Percentiles rank a stretch among this genome's conserved stretches.
Conservation (phyloP, 2,329 filamentous ascomycete species). For the Ascosphaera aggregata region DNA sequence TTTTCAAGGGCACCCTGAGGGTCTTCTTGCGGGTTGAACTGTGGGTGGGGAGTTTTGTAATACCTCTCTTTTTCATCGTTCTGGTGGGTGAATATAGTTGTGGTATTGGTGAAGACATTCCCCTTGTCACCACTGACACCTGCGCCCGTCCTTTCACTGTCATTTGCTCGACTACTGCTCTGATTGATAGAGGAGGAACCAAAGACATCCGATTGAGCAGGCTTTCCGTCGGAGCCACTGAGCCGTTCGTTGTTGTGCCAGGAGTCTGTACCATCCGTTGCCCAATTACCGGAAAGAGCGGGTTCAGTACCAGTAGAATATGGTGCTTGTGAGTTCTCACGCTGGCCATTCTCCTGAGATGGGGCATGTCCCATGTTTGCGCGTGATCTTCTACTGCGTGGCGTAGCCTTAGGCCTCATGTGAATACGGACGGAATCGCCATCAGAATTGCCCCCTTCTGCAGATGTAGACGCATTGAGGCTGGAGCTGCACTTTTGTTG, state of each 20-base stretch:
- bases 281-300: neutral
- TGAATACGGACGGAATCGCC: slow-evolving; percentile 9
- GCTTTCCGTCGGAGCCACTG: neutral
- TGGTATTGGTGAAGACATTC: too few relatives aligned
- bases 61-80: too few relatives aligned
- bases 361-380: slow-evolving; percentile 10
- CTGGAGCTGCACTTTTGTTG: too few relatives aligned
- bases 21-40: neutral
- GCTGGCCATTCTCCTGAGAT: too few relatives aligned
- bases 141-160: too few relatives aligned
- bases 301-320: too few relatives aligned
- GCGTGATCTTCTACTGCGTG: slow-evolving; percentile 15
- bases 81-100: too few relatives aligned
- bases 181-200: neutral
- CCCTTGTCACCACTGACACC: too few relatives aligned
- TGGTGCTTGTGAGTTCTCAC: too few relatives aligned
- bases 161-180: too few relatives aligned
- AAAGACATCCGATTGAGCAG: neutral
- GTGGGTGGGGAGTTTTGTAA: too few relatives aligned
- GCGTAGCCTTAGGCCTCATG: slow-evolving; percentile 18
- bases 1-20: too few relatives aligned
- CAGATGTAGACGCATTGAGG: slow-evolving; percentile 17
- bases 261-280: neutral
- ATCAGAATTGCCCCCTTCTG: slow-evolving; percentile 18
- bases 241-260: neutral